Conservation (phyloP, 257 asterid species). For the Solanum etuberosum region DNA sequence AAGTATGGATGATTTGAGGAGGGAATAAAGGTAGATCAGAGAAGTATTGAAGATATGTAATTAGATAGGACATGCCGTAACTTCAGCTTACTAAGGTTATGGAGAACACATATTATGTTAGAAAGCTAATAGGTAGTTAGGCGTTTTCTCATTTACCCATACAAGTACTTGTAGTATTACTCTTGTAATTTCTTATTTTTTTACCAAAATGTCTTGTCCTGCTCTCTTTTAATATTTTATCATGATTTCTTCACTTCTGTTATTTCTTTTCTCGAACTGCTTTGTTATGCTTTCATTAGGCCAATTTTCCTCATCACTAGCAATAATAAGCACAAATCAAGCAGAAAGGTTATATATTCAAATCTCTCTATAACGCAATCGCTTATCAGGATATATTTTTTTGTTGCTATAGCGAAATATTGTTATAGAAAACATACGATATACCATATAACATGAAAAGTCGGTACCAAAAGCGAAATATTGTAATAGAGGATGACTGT, state of each 20-base stretch:
- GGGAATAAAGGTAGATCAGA: fast-evolving
- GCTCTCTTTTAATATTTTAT: no score
- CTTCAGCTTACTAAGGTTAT: background rate
- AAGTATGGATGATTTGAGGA: background rate
- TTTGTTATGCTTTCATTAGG: no score
- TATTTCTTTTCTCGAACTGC: no score
- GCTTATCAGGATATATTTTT: background rate
- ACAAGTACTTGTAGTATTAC: background rate
- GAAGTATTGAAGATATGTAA: background rate
- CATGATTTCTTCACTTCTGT: no score
- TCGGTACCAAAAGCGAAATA: background rate
- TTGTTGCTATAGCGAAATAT: background rate
- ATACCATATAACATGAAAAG: background rate
- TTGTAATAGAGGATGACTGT: background rate
- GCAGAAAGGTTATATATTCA: background rate
- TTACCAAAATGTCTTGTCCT: background rate
- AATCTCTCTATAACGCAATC: background rate
- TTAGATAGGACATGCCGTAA: fast-evolving
- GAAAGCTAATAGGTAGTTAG: fast-evolving
- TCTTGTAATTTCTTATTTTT: background rate
- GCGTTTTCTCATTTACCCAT: background rate
- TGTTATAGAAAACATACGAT: background rate
- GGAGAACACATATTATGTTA: background rate
- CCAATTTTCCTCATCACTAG: no score
- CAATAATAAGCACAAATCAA: background rate